These are phyloP conservation scores for Dactylellina drechsleri DNA, from an alignment of 2,329 filamentous ascomycete species.

Conservation along the genomic window DNA sequence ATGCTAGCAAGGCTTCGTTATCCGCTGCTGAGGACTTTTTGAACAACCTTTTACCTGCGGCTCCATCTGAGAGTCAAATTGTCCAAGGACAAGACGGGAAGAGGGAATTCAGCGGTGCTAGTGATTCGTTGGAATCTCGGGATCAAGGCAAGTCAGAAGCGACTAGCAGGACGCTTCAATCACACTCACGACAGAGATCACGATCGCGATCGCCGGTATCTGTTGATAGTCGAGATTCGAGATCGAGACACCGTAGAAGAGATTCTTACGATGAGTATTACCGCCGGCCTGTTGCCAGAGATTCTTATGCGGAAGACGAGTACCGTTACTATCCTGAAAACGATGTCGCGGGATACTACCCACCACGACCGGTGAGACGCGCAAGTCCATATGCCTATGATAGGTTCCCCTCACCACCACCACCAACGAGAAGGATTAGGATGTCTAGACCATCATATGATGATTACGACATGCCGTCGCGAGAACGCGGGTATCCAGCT, in stretches of 20 bases:
- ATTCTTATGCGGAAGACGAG: constrained; percentile 30
- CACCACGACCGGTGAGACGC: constrained; percentile 14
- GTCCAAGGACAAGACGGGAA: constrained; percentile 12
- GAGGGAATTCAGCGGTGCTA: constrained; percentile 1
- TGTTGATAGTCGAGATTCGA: constrained; percentile 35
- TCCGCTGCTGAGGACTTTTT: constrained; percentile 53
- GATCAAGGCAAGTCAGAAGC: constrained; percentile 35
- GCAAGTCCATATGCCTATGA: constrained; percentile 34
- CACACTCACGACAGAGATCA: constrained; percentile 26
- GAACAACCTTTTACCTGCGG: constrained; percentile 33
- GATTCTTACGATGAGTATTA: constrained; percentile 36
- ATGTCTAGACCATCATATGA: constrained; percentile 36
- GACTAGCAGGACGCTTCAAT: constrained; percentile 29
- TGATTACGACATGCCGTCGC: constrained; percentile 32
- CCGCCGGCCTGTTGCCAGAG: constrained; percentile 30
- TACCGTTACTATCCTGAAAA: constrained; percentile 32
- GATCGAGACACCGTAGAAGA: constrained; percentile 26
- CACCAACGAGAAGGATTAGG: constrained; percentile 30
- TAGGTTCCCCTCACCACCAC: constrained; percentile 34
- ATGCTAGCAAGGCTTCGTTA: constrained; percentile 49
- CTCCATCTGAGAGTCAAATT: neutral
- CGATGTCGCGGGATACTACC: constrained; percentile 28
- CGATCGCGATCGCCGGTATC: constrained; percentile 33
- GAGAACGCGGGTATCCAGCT: constrained; percentile 29
- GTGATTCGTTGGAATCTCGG: constrained; percentile 9